Conservation (phyloP, 225 moss, liverwort and hornwort species). For the Takakia lepidozioides region DNA sequence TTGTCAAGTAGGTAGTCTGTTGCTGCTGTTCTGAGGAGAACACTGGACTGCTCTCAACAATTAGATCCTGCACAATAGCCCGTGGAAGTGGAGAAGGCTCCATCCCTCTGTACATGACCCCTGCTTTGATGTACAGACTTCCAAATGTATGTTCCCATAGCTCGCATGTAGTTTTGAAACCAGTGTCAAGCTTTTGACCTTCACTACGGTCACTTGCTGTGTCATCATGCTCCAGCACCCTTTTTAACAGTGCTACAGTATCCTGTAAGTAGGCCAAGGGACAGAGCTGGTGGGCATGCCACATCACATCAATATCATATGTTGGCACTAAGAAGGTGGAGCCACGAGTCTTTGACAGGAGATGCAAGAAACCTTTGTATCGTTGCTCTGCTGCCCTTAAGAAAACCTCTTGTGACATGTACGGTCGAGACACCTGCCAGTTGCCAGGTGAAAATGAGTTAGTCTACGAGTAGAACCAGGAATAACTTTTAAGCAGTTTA, state of each 20-base stretch:
- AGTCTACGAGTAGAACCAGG: background rate
- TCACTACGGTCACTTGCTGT: conserved; percentile 2
- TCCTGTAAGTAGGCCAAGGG: conserved; percentile 33
- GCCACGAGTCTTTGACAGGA: conserved; percentile 19
- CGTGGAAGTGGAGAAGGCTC: background rate
- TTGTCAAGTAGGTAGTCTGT: conserved; percentile 4
- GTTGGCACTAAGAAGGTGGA: conserved; percentile 40
- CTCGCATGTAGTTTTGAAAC: conserved; percentile 6
- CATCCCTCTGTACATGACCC: conserved; percentile 3
- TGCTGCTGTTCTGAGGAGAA: conserved; percentile 1
- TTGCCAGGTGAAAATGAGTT: background rate
- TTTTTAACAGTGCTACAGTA: conserved; percentile 4
- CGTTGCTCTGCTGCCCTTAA: conserved; percentile 23
- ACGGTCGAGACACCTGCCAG: conserved; percentile 30
- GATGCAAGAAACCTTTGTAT: conserved; percentile 40
- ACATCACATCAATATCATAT: conserved; percentile 52
- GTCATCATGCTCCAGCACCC: conserved; percentile 9
- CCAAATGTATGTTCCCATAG: conserved; percentile 10
- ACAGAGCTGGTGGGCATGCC: conserved; percentile 50
- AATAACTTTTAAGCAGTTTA: background rate
- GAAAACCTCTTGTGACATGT: conserved; percentile 28
- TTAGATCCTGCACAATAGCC: background rate
- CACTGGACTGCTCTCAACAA: background rate
- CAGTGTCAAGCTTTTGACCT: conserved; percentile 10
- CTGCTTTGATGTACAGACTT: conserved; percentile 4